phyloP scores from a whole-genome alignment of 805 yeast species.

The baker's yeast (Saccharomyces cerevisiae) region DNA sequence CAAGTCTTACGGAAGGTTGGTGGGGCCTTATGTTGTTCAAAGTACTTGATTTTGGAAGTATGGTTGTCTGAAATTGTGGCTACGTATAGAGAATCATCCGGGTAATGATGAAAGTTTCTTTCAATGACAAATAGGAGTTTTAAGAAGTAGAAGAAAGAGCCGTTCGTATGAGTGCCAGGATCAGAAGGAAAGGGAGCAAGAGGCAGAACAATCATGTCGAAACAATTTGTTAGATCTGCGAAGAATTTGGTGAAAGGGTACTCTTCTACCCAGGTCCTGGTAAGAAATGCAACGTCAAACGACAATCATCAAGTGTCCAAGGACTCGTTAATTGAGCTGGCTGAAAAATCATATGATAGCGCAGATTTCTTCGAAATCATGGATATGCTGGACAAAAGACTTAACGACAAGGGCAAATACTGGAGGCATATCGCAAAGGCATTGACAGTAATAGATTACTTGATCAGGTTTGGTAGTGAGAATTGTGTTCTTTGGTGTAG shows the following conservation, averaged over 20 bases:
- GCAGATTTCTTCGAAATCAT: conserved; percentile 77
- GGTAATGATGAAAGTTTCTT: not conserved
- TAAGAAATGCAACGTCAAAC: conserved; percentile 85
- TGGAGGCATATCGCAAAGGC: conserved; percentile 95
- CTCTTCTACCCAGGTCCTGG: conserved; percentile 76
- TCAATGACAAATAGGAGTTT: not conserved
- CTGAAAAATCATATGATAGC: conserved; percentile 59
- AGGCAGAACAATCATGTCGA: conserved; percentile 44
- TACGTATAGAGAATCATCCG: not conserved
- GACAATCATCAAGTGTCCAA: conserved; percentile 78
- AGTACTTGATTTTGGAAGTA: not conserved
- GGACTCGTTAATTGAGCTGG: conserved; percentile 74
- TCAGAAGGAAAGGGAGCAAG: not conserved
- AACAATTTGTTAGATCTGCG: conserved; percentile 67
- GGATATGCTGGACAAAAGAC: conserved; percentile 87
- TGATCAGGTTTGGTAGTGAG: conserved; percentile 78
- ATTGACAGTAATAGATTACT: conserved; percentile 72
- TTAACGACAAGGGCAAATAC: conserved; percentile 91
- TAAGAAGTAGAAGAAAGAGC: not conserved
- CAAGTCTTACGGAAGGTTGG: not conserved
- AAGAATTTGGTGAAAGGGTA: conserved; percentile 76
- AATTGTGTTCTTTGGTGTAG: conserved; percentile 86
- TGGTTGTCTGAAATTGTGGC: too few species aligned
- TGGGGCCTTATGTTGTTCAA: not conserved
- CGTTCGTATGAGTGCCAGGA: not conserved